Conservation (phyloP, 805 yeast species). For the Hanseniaspora nectarophila region DNA sequence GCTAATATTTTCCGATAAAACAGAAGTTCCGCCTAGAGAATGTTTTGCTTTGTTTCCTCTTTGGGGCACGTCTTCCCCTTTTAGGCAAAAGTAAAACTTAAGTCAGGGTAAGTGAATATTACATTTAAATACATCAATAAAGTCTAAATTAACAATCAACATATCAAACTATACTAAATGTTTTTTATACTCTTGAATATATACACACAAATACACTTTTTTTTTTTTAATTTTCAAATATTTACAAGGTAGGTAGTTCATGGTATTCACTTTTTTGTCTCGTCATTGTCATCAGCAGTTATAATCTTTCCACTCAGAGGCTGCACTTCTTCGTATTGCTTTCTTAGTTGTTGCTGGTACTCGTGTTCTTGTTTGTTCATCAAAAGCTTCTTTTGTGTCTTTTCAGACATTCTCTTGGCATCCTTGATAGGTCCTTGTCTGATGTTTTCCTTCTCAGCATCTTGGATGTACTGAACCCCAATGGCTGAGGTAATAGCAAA, state of each 20-base stretch:
- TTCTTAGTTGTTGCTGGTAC: constrained; percentile 48
- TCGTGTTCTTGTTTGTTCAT: constrained; percentile 55
- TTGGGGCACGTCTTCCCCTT: too few relatives aligned
- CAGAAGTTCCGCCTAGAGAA: too few relatives aligned
- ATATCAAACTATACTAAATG: too few relatives aligned
- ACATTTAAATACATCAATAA: too few relatives aligned
- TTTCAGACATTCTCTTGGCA: constrained; percentile 48
- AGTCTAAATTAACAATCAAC: too few relatives aligned
- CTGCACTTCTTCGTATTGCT: constrained; percentile 47
- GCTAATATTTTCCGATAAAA: too few relatives aligned
- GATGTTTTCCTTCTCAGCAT: constrained; percentile 55
- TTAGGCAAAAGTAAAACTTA: too few relatives aligned
- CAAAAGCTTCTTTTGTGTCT: constrained; percentile 35
- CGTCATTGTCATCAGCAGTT: constrained; percentile 17
- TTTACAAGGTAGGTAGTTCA: background rate
- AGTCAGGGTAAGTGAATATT: too few relatives aligned
- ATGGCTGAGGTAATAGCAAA: constrained; percentile 49
- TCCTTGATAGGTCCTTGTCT: constrained; percentile 80
- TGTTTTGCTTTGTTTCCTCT: too few relatives aligned
- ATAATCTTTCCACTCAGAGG: constrained; percentile 47
- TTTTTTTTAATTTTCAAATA: background rate
- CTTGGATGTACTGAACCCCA: constrained; percentile 62
- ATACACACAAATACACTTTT: too few relatives aligned
- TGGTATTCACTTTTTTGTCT: background rate
- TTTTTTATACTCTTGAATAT: too few relatives aligned